Evolutionary conservation across 1,284 basidiomycete genomes (phyloP), one percentile per base, ranked within the genome.

Genomic region (Puccinia horiana): DNA sequence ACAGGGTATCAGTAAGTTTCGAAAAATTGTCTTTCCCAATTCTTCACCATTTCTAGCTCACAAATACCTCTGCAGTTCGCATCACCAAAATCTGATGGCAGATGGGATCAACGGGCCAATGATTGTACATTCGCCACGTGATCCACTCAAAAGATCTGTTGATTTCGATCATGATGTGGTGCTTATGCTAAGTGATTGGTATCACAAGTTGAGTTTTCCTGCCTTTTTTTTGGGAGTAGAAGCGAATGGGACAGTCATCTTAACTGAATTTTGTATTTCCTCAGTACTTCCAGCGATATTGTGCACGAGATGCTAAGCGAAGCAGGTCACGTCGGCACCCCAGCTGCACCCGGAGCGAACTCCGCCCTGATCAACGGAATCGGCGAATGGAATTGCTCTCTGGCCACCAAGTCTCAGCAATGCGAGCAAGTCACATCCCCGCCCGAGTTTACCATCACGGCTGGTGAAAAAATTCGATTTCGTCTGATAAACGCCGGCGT

Each of bases 321-420:
- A 37, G 26, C 54, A 12, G 84, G 83, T 20, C 86, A 86, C 82
- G 84, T 85, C 37, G 86, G 85, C 5, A 76, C 84, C 23, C 81
- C 84, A 52, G 86, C 85, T 11, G 85, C 86, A 11, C 85, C 86
- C 1, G 85, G 86, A 0, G 87, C 89, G 0, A 85, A 90, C 76
- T 87, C 89, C 0, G 90, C 89, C 0, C 84, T 90, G 26, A 88
- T 91, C 84, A 91, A 91, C 76, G 90, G 90, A 58, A 32, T 81
- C n/a, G 79, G 79, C 29, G 70, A 73, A 67, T 81, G 79, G 79
- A 73, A 81, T 52, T 81, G 79, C 67, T 65, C 58, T 14, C 49
- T 35, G 32, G 79, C 79, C 0, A 81, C 72, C n/a, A 65, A n/a
- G 4, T 11, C 69, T 47, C 56, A 81, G 32, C 40, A 52, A 52